Conservation (phyloP, 208 protist genomes). For the Leishmania arabica region DNA sequence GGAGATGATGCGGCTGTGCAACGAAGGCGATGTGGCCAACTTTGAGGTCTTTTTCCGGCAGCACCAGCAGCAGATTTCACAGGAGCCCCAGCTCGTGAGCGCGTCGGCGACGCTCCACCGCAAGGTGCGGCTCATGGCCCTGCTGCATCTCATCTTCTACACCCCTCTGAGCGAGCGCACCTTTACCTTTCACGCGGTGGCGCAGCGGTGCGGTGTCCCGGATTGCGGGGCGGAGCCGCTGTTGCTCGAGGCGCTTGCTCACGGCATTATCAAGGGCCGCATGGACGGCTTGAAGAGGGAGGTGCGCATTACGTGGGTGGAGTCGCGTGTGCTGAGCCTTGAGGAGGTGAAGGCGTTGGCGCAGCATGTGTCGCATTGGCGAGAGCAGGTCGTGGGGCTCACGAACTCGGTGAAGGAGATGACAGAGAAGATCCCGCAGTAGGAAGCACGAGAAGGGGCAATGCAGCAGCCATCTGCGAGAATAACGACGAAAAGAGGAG, state of each 20-base stretch:
- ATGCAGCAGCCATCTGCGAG: background rate
- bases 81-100: slow-evolving; percentile 34
- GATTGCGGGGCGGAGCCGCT: slow-evolving; percentile 91
- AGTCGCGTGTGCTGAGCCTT: slow-evolving; percentile 85
- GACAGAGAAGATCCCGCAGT: slow-evolving; percentile 33
- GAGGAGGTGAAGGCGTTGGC: slow-evolving; percentile 78
- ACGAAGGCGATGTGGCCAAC: slow-evolving; percentile 74
- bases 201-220: slow-evolving; percentile 62
- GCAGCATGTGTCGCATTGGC: slow-evolving; percentile 73
- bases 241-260: slow-evolving; percentile 94
- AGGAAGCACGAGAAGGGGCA: background rate
- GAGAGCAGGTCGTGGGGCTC: slow-evolving; percentile 59
- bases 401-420: slow-evolving; percentile 48
- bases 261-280: slow-evolving; percentile 91
- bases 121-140: slow-evolving; percentile 92
- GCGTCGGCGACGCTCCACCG: slow-evolving; percentile 33
- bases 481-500: background rate
- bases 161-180: slow-evolving; percentile 91
- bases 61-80: slow-evolving; percentile 43
- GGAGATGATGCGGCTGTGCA: slow-evolving; percentile 74
- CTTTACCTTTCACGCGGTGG: slow-evolving; percentile 80
- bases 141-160: slow-evolving; percentile 96
- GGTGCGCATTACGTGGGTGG: slow-evolving; percentile 89
- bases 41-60: slow-evolving; percentile 66
- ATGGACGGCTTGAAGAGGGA: slow-evolving; percentile 92